These are phyloP conservation scores for Neostapfia colusana DNA, from an alignment of 176 grass and related monocot species.

Conservation along the genomic window DNA sequence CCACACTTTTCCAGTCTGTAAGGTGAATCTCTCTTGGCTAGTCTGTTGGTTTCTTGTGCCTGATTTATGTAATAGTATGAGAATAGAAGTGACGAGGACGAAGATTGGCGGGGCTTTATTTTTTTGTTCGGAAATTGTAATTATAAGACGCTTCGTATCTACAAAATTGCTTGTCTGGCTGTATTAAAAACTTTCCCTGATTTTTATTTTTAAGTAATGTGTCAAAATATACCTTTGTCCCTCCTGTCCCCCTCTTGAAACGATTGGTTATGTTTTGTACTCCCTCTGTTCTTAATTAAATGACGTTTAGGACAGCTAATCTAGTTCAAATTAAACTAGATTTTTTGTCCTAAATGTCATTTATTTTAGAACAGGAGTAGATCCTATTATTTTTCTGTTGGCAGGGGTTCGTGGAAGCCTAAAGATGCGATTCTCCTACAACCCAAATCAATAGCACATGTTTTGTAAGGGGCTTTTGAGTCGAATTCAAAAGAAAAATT, in stretches of 20 bases:
- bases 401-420: not conserved
- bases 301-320: too few relatives aligned
- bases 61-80: constrained; percentile 39
- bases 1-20: constrained; percentile 5
- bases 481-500: not conserved
- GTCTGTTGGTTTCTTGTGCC: constrained; percentile 10
- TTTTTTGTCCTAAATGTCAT: too few relatives aligned
- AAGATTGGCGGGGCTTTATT: not conserved
- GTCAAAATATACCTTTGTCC: too few relatives aligned
- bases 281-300: too few relatives aligned
- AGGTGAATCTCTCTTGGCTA: constrained; percentile 12
- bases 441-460: not conserved
- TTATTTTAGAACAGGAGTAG: too few relatives aligned
- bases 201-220: not conserved
- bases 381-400: too few relatives aligned
- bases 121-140: not conserved
- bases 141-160: not conserved
- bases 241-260: too few relatives aligned
- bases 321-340: too few relatives aligned
- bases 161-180: not conserved
- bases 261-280: not conserved
- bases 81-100: not conserved
- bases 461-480: not conserved
- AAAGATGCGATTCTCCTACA: not conserved
- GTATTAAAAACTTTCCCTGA: not conserved